phyloP scores from a whole-genome alignment of 495 filamentous ascomycete species.

The Penicillium goetzii region DNA sequence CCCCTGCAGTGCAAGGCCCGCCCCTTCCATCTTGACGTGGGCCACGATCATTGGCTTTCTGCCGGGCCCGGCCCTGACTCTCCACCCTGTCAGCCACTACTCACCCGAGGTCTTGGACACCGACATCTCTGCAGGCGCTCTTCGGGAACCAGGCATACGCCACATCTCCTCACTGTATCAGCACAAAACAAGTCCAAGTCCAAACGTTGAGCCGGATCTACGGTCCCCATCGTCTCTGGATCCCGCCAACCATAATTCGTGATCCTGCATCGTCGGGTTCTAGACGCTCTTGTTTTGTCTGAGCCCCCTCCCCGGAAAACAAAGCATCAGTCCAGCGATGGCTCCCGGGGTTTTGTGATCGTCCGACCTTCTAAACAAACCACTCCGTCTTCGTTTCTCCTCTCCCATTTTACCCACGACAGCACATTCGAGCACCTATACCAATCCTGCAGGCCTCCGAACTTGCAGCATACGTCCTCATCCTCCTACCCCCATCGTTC shows the following conservation, averaged over 20 bases:
- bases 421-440: conserved; percentile 1
- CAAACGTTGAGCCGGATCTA: conserved; percentile 40
- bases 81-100: conserved; percentile 29
- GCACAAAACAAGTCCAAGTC: conserved; percentile 28
- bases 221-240: conserved; percentile 26
- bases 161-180: conserved; percentile 26
- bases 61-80: conserved; percentile 36
- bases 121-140: conserved; percentile 34
- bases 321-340: conserved; percentile 27
- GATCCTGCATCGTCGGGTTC: conserved; percentile 33
- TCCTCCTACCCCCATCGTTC: conserved; percentile 18
- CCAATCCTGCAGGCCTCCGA: conserved; percentile 21
- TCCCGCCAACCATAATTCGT: conserved; percentile 32
- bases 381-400: conserved; percentile 20
- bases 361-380: conserved; percentile 20
- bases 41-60: conserved; percentile 43
- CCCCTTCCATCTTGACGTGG: conserved; percentile 45
- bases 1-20: conserved; percentile 30
- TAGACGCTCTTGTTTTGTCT: conserved; percentile 40
- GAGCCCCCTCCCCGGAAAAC: conserved; percentile 20
- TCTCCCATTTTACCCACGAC: conserved; percentile 14
- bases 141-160: conserved; percentile 23
- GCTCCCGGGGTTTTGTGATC: conserved; percentile 31
- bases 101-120: conserved; percentile 36
- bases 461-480: conserved; percentile 22